Percentiles rank a stretch among this genome's conserved stretches.
These are phyloP conservation scores for Xylariales sp. DNA, from an alignment of 2,329 filamentous ascomycete genomes.

Conservation along the genomic window DNA sequence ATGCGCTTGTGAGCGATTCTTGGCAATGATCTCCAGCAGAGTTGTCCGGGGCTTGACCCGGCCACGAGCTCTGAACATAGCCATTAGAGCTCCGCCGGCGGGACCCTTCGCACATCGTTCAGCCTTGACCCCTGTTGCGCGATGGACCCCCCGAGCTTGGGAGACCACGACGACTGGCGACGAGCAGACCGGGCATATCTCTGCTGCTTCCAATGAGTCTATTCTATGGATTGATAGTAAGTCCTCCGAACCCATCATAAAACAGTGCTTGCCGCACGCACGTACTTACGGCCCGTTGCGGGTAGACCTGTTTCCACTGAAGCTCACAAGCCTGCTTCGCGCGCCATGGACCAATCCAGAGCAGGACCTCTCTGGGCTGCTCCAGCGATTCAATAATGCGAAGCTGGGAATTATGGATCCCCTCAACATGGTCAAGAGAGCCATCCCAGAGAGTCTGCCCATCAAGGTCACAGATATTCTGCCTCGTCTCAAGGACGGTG, in stretches of 20 bases:
- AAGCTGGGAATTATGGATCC: constrained; percentile 48
- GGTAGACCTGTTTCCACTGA: constrained; percentile 83
- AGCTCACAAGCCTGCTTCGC: constrained; percentile 48
- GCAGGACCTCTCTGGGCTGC: constrained; percentile 43
- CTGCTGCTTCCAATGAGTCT: constrained; percentile 69
- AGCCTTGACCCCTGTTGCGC: no score
- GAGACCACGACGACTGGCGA: constrained; percentile 45
- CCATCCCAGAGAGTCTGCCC: constrained; percentile 56
- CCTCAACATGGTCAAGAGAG: constrained; percentile 51
- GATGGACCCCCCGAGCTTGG: constrained; percentile 26
- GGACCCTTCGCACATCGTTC: no score
- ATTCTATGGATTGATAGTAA: constrained; percentile 87
- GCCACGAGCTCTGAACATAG: constrained; percentile 8
- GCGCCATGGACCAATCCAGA: constrained; percentile 43
- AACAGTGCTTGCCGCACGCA: no score
- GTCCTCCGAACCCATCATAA: constrained; percentile 29
- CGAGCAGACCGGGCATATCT: constrained; percentile 76
- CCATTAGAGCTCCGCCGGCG: no score
- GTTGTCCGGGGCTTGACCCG: constrained; percentile 25
- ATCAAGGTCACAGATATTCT: constrained; percentile 77
- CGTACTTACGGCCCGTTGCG: no score
- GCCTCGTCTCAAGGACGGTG: constrained; percentile 84
- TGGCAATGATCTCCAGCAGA: constrained; percentile 27
- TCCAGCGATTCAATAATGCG: constrained; percentile 47
- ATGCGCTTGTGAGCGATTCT: not conserved